Percentiles rank a stretch among this genome's conserved stretches.
phyloP scores from a whole-genome alignment of 495 filamentous ascomycete species.

The Tricharina praecox region DNA sequence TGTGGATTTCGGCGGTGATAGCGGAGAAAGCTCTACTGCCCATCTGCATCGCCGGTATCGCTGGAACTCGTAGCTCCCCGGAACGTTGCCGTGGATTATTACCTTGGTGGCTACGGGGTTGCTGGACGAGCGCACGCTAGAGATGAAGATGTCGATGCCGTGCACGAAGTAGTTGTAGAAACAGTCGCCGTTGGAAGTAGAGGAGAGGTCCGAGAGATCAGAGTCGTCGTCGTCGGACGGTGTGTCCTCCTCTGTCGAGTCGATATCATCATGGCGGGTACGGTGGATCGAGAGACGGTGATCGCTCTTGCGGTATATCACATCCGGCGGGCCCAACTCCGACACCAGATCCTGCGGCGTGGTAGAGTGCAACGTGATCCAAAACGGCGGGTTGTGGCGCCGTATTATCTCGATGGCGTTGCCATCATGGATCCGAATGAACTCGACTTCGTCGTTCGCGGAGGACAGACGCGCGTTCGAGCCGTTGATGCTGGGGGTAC shows the following conservation, averaged over 20 bases:
- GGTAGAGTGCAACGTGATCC: slow-evolving; percentile 59
- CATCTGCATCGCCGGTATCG: slow-evolving; percentile 79
- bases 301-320: slow-evolving; percentile 86
- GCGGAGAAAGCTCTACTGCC: slow-evolving; percentile 49
- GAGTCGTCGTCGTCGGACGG: slow-evolving; percentile 61
- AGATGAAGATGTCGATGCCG: slow-evolving; percentile 87
- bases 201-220: slow-evolving; percentile 37
- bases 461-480: slow-evolving; percentile 19
- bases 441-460: slow-evolving; percentile 56
- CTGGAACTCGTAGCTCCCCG: slow-evolving; percentile 92
- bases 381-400: slow-evolving; percentile 40
- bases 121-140: slow-evolving; percentile 49
- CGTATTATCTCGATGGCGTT: slow-evolving; percentile 63
- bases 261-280: slow-evolving; percentile 34
- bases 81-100: slow-evolving; percentile 81
- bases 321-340: slow-evolving; percentile 85
- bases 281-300: slow-evolving; percentile 80
- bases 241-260: slow-evolving; percentile 62
- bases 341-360: slow-evolving; percentile 78
- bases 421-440: slow-evolving; percentile 54
- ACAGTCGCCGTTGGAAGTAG: slow-evolving; percentile 43
- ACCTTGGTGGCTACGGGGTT: slow-evolving; percentile 65
- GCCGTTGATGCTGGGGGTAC: slow-evolving; percentile 37
- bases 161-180: slow-evolving; percentile 96
- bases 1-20: slow-evolving; percentile 16